A percentile compares a stretch with the other conserved stretches of the same genome.
Evolutionary conservation across 1,284 basidiomycete genomes (phyloP).

Genomic region (Sporisorium iseilematis-ciliati): DNA sequence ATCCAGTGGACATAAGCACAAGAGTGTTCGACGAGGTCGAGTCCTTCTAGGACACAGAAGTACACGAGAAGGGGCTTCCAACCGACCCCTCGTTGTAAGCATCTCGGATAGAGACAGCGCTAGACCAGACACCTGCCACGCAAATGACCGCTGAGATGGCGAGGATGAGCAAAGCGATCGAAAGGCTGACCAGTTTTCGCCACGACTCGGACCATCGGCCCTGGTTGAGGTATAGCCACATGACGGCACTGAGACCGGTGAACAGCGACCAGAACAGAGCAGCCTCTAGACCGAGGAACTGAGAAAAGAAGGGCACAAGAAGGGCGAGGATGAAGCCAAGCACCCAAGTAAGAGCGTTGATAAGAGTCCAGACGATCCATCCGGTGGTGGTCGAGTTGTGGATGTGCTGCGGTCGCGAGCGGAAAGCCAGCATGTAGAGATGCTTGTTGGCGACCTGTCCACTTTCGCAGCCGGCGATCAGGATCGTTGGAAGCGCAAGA

Average conservation of each 20-base stretch:
- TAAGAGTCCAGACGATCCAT: conserved; percentile 56
- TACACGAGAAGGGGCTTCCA: conserved; percentile 69
- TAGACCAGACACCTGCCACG: conserved; percentile 69
- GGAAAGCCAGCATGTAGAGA: conserved; percentile 56
- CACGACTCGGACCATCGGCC: conserved; percentile 37
- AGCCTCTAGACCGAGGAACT: conserved; percentile 55
- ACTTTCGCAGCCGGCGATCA: conserved; percentile 61
- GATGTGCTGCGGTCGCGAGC: conserved; percentile 48
- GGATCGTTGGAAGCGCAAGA: conserved; percentile 60
- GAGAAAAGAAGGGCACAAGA: conserved; percentile 59
- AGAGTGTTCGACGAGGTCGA: background rate
- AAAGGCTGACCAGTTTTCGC: conserved; percentile 40
- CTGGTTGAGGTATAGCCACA: conserved; percentile 62
- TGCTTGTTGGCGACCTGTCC: conserved; percentile 61
- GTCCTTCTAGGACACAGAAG: conserved; percentile 13
- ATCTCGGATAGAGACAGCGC: conserved; percentile 68
- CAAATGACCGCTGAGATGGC: conserved; percentile 67
- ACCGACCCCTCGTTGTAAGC: conserved; percentile 65
- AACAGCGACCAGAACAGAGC: conserved; percentile 62
- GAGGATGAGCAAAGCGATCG: conserved; percentile 62
- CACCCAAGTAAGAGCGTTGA: conserved; percentile 61
- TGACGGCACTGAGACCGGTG: conserved; percentile 45
- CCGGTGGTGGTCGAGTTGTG: conserved; percentile 44
- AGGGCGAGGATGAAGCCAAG: conserved; percentile 58
- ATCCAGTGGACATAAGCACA: background rate